phyloP scores from a whole-genome alignment of 768 basidiomycete genomes.

The Tephrocybe sp. region DNA sequence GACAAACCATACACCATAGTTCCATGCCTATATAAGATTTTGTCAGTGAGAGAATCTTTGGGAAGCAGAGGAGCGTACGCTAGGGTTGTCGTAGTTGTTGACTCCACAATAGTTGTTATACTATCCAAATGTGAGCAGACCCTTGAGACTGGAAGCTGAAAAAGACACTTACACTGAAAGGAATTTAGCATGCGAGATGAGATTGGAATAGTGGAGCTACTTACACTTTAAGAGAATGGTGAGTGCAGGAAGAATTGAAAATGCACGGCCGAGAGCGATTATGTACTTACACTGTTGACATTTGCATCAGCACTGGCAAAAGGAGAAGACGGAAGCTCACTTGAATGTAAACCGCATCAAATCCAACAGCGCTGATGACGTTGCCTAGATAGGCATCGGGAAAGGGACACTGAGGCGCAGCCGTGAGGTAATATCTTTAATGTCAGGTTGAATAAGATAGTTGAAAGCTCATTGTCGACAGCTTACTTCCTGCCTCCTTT shows the following conservation, averaged over 20 bases:
- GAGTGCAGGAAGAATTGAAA: neutral
- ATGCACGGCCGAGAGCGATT: neutral
- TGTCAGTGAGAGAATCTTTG: neutral
- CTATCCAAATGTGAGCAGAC: constrained; percentile 16
- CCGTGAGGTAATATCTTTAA: constrained; percentile 62
- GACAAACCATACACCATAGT: constrained; percentile 52
- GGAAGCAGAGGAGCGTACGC: constrained; percentile 24
- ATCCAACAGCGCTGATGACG: constrained; percentile 58
- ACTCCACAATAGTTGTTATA: constrained; percentile 28
- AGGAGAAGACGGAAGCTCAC: neutral
- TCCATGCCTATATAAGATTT: constrained; percentile 48
- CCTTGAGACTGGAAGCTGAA: neutral
- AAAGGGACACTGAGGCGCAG: constrained; percentile 66
- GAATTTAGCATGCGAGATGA: neutral
- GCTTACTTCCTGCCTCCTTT: constrained; percentile 43
- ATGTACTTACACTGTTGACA: constrained; percentile 16
- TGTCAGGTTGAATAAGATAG: no score
- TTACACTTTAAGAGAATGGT: constrained; percentile 8
- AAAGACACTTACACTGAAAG: constrained; percentile 10
- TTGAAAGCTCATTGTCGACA: no score
- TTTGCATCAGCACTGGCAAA: no score
- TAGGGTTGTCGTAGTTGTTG: constrained; percentile 57
- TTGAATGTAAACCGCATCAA: constrained; percentile 68
- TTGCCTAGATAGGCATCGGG: constrained; percentile 62
- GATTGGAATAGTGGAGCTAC: neutral